Base-by-base conservation (phyloP, 2,329 filamentous ascomycete species). In the Clarireedia paspali region DNA sequence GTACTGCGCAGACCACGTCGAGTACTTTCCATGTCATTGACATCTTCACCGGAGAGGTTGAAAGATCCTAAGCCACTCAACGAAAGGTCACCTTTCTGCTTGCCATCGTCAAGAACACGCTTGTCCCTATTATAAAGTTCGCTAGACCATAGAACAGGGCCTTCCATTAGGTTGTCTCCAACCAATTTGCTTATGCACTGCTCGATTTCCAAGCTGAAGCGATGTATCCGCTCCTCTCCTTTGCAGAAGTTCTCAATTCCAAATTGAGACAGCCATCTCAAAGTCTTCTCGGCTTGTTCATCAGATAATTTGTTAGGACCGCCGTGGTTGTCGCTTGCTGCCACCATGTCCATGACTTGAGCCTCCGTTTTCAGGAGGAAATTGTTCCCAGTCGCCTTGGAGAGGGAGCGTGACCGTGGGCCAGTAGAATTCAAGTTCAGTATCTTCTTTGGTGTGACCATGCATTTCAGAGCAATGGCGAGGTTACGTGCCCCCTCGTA, bases 281-380 rank as follows among this genome's bases (percentile, higher is more conserved):
- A 75, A 0, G 91, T 96, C 62, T 91, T 84, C 51, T 95, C 89
- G 0, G 91, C 86, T 70, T 97, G 94, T 55, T 96, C 90, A 67
- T 97, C 92, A n/a, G 89, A 91, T 12, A 99, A 79, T 70, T 99
- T 99, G 70, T 95, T 95, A 0, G 90, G 89, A 0, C 94, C 92
- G 12, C 91, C 92, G 63, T 95, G 89, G 53, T 89, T 89, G 56
- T 87, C 84, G 0, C 82, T 77, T 5, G 91, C 91, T 30, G 91
- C 90, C 68, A 97, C 80, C 12, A 96, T 80, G 59, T 96, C 91
- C 69, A 96, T 83, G 46, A 94, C 83, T 67, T 96, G 90, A 6
- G 87, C 84, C 70, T 95, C 90, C 0, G 87, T 86, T 64, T 88
- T 88, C 62, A 91, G 83, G 6, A 95, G 78, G 58, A 92, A 86